phyloP scores from a whole-genome alignment of 148 eudicot genomes.

The Chenopodium formosanum region DNA sequence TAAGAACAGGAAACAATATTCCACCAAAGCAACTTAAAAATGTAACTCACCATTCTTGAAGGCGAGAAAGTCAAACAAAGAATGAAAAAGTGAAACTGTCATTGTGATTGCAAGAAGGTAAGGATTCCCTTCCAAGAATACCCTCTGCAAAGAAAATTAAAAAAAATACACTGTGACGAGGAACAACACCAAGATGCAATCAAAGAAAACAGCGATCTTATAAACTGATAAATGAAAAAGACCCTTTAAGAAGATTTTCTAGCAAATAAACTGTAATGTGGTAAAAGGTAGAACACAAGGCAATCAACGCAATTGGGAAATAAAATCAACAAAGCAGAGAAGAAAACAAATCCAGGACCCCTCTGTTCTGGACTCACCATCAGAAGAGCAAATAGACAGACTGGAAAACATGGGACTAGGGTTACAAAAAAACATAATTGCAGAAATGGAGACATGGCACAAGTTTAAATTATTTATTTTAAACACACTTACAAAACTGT shows the following conservation, averaged over 20 bases:
- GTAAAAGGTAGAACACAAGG: not conserved
- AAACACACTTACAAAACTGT: no score
- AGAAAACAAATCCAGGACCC: not conserved
- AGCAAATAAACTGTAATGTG: not conserved
- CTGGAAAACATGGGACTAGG: not conserved
- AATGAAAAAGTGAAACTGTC: constrained; percentile 84
- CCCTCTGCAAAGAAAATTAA: constrained; percentile 61
- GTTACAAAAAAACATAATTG: not conserved
- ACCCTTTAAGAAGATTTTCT: not conserved
- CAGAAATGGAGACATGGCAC: not conserved
- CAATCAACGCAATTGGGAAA: not conserved
- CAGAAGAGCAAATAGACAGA: not conserved
- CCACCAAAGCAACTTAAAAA: not conserved
- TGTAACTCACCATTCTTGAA: constrained; percentile 80
- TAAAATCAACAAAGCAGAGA: not conserved
- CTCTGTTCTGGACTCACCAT: not conserved
- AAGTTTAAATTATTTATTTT: no score
- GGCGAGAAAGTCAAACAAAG: constrained; percentile 90
- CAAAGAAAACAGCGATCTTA: not conserved
- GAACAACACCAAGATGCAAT: not conserved
- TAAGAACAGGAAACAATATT: not conserved
- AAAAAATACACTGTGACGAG: constrained; percentile 4
- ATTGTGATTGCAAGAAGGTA: constrained; percentile 81
- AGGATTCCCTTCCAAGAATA: constrained; percentile 96
- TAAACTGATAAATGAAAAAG: not conserved